Evolutionary conservation across 257 asterid genomes (phyloP).

Genomic region (Anisodus acutangulus): DNA sequence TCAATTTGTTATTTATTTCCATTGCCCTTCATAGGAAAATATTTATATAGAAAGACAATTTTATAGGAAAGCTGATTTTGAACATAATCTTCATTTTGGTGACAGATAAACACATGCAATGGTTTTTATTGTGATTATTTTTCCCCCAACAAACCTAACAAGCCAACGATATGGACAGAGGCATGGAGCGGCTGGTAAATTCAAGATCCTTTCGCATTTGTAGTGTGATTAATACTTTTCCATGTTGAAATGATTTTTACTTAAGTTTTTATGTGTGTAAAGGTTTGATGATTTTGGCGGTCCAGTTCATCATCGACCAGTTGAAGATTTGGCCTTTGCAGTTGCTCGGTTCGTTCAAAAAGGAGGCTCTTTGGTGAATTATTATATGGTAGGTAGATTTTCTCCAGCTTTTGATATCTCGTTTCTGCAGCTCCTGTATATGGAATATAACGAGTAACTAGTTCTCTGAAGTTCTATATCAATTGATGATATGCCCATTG

Average conservation of each 20-base stretch:
- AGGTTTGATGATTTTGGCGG: conserved; percentile 95
- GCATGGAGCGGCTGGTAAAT: conserved; percentile 98
- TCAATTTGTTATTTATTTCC: background rate
- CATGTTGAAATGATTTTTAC: background rate
- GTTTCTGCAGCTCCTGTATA: background rate
- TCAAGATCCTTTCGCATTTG: conserved; percentile 25
- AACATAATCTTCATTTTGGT: conserved; percentile 27
- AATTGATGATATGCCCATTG: background rate
- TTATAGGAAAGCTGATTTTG: background rate
- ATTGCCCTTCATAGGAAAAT: background rate
- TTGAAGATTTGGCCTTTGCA: conserved; percentile 92
- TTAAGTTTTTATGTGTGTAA: conserved; percentile 14
- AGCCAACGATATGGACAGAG: conserved; percentile 94
- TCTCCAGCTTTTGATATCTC: background rate
- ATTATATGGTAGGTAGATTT: conserved; percentile 70
- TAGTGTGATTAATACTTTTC: background rate
- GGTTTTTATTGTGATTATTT: conserved; percentile 94
- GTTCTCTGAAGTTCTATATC: background rate
- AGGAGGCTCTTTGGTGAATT: conserved; percentile 95
- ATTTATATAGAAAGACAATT: background rate
- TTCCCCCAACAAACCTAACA: conserved; percentile 87
- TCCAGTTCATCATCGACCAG: conserved; percentile 91
- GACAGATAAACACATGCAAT: conserved; percentile 93
- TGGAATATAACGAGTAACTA: conserved; percentile 3
- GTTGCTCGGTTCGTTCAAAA: conserved; percentile 89